Conservation (phyloP, 164 flowering plant species). For the Magnolia changhungtana region DNA sequence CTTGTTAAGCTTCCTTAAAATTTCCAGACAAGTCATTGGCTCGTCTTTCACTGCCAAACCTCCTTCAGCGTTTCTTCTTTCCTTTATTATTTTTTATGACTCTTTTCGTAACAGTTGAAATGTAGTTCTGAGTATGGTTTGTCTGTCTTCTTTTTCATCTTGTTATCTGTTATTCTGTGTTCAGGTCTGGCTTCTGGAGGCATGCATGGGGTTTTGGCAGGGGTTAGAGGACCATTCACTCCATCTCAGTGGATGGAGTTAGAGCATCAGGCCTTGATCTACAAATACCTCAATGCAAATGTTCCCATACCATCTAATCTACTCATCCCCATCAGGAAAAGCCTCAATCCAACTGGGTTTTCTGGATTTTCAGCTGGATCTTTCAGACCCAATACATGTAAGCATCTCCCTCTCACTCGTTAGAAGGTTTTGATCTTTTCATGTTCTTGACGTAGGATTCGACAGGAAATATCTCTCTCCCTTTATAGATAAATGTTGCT, state of each 20-base stretch:
- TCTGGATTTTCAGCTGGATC: conserved; percentile 43
- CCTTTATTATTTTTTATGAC: background rate
- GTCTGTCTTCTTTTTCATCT: background rate
- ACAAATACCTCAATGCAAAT: conserved; percentile 71
- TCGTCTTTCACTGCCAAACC: background rate
- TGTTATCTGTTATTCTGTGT: background rate
- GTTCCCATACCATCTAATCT: conserved; percentile 72
- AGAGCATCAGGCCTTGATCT: conserved; percentile 85
- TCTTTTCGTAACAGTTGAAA: conserved; percentile 3
- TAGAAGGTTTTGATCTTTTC: no score
- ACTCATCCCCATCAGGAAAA: conserved; percentile 63
- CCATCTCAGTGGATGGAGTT: conserved; percentile 90
- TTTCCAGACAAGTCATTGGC: background rate
- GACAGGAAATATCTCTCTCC: no score
- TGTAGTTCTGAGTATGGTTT: background rate
- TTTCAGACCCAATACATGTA: conserved; percentile 53
- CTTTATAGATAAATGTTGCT: no score
- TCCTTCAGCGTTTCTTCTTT: conserved; percentile 10
- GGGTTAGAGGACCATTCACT: conserved; percentile 71
- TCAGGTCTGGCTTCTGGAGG: conserved; percentile 49
- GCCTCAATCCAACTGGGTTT: conserved; percentile 52
- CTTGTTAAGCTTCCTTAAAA: conserved; percentile 22
- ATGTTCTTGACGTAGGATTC: no score
- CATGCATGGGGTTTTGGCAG: conserved; percentile 48
- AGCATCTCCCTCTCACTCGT: conserved; percentile 16